A percentile compares a stretch with the other conserved stretches of the same genome.
phyloP scores from a whole-genome alignment of 352 stramenopile genomes.

The Phytophthora kernoviae region DNA sequence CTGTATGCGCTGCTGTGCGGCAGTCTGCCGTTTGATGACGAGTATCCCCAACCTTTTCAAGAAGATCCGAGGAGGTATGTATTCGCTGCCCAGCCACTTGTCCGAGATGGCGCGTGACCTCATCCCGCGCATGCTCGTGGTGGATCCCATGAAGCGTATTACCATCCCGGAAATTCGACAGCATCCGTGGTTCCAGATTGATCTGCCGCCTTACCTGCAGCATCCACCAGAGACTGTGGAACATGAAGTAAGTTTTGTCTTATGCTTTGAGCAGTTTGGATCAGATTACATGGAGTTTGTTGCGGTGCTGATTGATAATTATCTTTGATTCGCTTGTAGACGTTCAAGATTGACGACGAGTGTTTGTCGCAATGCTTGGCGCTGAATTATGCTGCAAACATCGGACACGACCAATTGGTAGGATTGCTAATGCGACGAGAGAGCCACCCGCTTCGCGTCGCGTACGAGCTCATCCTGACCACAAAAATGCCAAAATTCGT shows the following conservation, averaged over 20 bases:
- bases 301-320: constrained; percentile 3
- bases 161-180: constrained; percentile 98
- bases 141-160: constrained; percentile 99
- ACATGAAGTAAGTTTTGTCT: constrained; percentile 83
- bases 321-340: too few species aligned
- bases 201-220: constrained; percentile 97
- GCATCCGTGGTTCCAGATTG: constrained; percentile 98
- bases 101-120: constrained; percentile 95
- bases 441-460: constrained; percentile 88
- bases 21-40: constrained; percentile 98
- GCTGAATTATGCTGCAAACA: constrained; percentile 50
- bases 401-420: constrained; percentile 67
- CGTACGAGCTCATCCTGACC: constrained; percentile 97
- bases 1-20: constrained; percentile 99
- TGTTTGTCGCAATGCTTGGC: constrained; percentile 64
- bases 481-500: constrained; percentile 96
- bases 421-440: constrained; percentile 60
- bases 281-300: not conserved
- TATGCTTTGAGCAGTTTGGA: not conserved
- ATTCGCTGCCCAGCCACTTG: constrained; percentile 97
- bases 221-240: constrained; percentile 96
- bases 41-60: constrained; percentile 99
- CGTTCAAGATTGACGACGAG: constrained; percentile 83
- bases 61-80: constrained; percentile 99
- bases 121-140: constrained; percentile 98